Evolutionary conservation across 192 early-diverging fungal species (phyloP).

Genomic region (Coemansia sp.): DNA sequence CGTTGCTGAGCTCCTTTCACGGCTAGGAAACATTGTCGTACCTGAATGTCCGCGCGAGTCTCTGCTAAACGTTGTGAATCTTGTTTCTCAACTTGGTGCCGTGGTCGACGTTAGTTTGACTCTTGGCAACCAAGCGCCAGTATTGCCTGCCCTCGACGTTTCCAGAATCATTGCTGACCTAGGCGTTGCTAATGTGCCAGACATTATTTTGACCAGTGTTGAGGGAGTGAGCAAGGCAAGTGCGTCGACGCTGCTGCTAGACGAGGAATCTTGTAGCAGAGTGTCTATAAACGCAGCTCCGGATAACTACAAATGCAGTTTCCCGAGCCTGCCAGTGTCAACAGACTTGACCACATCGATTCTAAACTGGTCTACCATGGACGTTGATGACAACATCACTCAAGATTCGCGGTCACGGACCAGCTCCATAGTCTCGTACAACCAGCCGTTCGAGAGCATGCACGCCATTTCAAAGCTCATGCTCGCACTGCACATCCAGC

Average conservation of each 20-base stretch:
- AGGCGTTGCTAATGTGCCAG: slow-evolving; percentile 34
- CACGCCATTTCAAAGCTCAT: slow-evolving; percentile 34
- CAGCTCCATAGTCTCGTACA: slow-evolving; percentile 16
- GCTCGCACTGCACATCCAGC: slow-evolving; percentile 30
- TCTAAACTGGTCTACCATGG: slow-evolving; percentile 12
- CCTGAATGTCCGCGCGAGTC: not conserved
- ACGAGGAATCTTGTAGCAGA: not conserved
- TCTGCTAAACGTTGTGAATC: not conserved
- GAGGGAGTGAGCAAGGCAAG: slow-evolving; percentile 16
- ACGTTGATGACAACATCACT: slow-evolving; percentile 29
- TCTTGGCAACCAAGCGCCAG: not conserved
- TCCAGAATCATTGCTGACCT: slow-evolving; percentile 34
- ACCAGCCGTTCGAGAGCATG: slow-evolving; percentile 15
- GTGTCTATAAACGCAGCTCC: not conserved
- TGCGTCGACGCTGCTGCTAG: slow-evolving; percentile 18
- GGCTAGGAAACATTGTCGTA: not conserved
- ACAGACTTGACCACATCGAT: not conserved
- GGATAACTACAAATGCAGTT: not conserved
- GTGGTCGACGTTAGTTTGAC: not conserved
- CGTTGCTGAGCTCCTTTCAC: not conserved
- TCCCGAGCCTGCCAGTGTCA: slow-evolving; percentile 2
- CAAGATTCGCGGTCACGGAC: slow-evolving; percentile 30
- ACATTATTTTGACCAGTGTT: slow-evolving; percentile 14
- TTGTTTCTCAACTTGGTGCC: not conserved
- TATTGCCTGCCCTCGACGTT: slow-evolving; percentile 7